Evolutionary conservation across 176 grass and related monocot genomes (phyloP), one percentile per base, ranked within the genome.

Genomic region (Raddia guianensis): DNA sequence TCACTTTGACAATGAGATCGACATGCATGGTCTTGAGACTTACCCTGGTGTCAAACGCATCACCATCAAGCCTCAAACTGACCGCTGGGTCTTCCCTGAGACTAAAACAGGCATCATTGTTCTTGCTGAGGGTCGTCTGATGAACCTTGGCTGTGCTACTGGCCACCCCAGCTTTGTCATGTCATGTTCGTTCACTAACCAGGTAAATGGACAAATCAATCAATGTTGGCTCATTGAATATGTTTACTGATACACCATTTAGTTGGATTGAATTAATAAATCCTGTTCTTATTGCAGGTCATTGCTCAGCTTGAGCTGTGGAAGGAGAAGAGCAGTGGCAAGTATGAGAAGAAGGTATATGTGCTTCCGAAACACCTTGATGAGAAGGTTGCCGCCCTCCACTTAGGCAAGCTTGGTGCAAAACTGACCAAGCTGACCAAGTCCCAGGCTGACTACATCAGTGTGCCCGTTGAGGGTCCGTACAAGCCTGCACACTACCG

Each of bases 171-270:
- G 96, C 72, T 99, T 99, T 55, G 96, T 99, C 88, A 99, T 99
- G 96, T 99, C 96, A 40, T 99, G 96, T 82, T 99, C 90, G 2
- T 99, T 99, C 79, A 99, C 96, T 14, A 99, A 99, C 89, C 96
- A 99, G 92, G 96, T 93, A 87, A 80, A 66, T 21, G 72, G 12
- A 6, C 2, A 37, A 34, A 42, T 21, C 13, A 5, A 59, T 74
- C 2, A 18, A 12, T 20, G 1, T 32, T 15, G 5, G 49, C 37
- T 37, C 47, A 3, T 0, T 2, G 32, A 84, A 50, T n/a, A 33
- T 52, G 13, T 27, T 37, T 6, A 12, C 1, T 20, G 11, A 3
- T 77, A 15, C 20, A 21, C 8, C 7, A 12, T 40, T 8, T 5
- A 52, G 2, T 20, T 45, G 62, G 52, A 50, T 52, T 9, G 7